These are phyloP conservation scores for Salix exigua DNA, from an alignment of 345 rosid species.

Conservation along the genomic window DNA sequence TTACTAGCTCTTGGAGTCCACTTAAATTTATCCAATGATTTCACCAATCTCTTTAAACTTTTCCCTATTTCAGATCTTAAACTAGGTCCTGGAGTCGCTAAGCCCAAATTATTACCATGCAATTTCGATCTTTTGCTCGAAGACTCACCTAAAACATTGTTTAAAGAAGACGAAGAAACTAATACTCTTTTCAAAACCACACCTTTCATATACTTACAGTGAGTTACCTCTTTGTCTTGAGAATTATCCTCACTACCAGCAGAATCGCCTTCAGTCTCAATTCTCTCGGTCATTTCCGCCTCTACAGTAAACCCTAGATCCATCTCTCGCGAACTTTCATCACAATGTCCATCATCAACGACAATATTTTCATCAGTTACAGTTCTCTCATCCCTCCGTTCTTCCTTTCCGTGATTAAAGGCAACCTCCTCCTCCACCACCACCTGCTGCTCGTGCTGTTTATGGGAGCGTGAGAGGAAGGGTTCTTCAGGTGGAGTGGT, in stretches of 20 bases:
- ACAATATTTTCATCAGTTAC: not conserved
- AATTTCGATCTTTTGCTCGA: slow-evolving; percentile 16
- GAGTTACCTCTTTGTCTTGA: slow-evolving; percentile 6
- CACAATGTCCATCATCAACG: not conserved
- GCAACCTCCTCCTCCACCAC: not conserved
- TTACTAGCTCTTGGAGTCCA: not conserved
- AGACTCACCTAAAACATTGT: slow-evolving; percentile 8
- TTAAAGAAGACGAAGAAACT: not conserved
- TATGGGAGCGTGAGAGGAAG: not conserved
- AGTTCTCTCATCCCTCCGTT: not conserved
- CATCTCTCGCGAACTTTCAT: slow-evolving; percentile 18
- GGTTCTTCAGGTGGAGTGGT: slow-evolving; percentile 27
- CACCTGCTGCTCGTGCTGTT: not conserved
- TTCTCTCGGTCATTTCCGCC: slow-evolving; percentile 27
- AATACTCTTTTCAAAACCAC: slow-evolving; percentile 19
- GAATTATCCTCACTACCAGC: not conserved
- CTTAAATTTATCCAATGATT: slow-evolving; percentile 26
- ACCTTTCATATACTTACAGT: slow-evolving; percentile 10
- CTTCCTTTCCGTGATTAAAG: not conserved
- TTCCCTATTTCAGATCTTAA: not conserved
- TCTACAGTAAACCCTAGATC: slow-evolving; percentile 31
- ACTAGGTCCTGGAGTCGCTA: slow-evolving; percentile 7
- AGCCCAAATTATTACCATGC: slow-evolving; percentile 2
- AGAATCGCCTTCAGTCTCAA: slow-evolving; percentile 3
- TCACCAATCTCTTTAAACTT: slow-evolving; percentile 10